A percentile compares a stretch with the other conserved stretches of the same genome.
Evolutionary conservation across 176 grass and related monocot species (phyloP).

Genomic region (Oryza longistaminata): DNA sequence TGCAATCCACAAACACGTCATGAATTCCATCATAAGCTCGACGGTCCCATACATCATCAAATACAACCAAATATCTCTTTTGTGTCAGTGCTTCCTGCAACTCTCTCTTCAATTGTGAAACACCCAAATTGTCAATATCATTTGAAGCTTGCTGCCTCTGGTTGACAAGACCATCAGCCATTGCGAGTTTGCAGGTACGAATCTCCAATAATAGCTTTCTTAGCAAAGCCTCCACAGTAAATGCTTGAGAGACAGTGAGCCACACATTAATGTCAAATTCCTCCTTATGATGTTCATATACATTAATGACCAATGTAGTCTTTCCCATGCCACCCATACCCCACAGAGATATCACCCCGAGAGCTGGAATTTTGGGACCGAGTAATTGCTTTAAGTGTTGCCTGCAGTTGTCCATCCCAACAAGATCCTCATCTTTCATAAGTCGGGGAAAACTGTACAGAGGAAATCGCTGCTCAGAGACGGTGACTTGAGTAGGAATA

Average conservation of each 20-base stretch:
- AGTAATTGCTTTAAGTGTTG: conserved; percentile 1
- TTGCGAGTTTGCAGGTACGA: too few species aligned
- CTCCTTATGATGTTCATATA: conserved; percentile 10
- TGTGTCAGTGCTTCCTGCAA: neutral
- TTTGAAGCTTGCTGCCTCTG: neutral
- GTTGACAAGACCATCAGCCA: too few species aligned
- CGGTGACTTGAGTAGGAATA: conserved; percentile 7
- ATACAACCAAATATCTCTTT: conserved; percentile 29
- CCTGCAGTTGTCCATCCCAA: neutral
- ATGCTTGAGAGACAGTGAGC: conserved; percentile 24
- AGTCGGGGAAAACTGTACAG: conserved; percentile 5
- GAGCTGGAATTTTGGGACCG: neutral
- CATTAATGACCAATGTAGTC: conserved; percentile 25
- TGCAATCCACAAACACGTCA: conserved; percentile 6
- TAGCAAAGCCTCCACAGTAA: conserved; percentile 13
- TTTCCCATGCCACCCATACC: conserved; percentile 46
- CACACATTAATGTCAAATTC: conserved; percentile 14
- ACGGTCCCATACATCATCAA: conserved; percentile 40
- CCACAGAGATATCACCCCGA: conserved; percentile 19
- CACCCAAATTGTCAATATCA: neutral
- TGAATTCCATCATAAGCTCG: neutral
- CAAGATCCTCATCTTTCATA: conserved; percentile 26
- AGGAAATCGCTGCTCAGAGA: neutral
- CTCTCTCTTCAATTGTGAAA: neutral
- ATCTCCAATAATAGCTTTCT: conserved; percentile 23